Base-by-base conservation (phyloP, 2,329 filamentous ascomycete species). In the Furcasterigmium sp. region DNA sequence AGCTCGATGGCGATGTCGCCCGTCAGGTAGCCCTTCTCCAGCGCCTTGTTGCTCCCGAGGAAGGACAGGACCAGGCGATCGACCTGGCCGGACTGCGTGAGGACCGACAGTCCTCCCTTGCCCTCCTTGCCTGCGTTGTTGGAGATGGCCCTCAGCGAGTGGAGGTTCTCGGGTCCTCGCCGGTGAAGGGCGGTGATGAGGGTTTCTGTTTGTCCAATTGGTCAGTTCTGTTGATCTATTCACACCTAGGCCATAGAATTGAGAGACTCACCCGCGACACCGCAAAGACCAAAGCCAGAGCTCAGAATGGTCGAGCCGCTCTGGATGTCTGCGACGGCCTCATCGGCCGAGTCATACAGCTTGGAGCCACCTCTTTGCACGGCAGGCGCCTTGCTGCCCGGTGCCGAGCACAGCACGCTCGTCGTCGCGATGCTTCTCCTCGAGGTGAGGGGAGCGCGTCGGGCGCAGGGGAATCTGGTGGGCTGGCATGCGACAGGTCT, bases 271-370 rank as follows among this genome's bases (percentile, higher is more conserved):
- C 80, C 78, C 43, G 82, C 80, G 15, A 90, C 84, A 51, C 87
- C 87, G 53, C 85, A 91, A 11, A 91, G 75, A n/a, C 87, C 87
- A 60, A 91, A 91, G 2, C 87, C 87, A 14, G 86, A 83, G 57
- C 85, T 88, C 43, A 91, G 69, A 28, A 91, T 70, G 0, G 79
- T 85, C 10, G 80, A 82, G 43, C 85, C 79, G 53, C 84, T 83
- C 57, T 82, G 70, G 44, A 91, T 68, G 56, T 88, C 85, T 3
- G 78, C 76, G 32, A 90, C 76, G 6, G 86, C 86, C 34, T 78
- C 78, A 49, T 84, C 82, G 15, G 84, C 84, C 4, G 70, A 76
- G 3, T 58, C 58, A 51, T 64, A 76, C 2, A 78, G 52, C 53
- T 78, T 78, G 1, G 72, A 75, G 1, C 50, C 61, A 7, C 59